Evolutionary conservation across 2,329 filamentous ascomycete species (phyloP).

Genomic region (Pyrenophora tritici-repentis): DNA sequence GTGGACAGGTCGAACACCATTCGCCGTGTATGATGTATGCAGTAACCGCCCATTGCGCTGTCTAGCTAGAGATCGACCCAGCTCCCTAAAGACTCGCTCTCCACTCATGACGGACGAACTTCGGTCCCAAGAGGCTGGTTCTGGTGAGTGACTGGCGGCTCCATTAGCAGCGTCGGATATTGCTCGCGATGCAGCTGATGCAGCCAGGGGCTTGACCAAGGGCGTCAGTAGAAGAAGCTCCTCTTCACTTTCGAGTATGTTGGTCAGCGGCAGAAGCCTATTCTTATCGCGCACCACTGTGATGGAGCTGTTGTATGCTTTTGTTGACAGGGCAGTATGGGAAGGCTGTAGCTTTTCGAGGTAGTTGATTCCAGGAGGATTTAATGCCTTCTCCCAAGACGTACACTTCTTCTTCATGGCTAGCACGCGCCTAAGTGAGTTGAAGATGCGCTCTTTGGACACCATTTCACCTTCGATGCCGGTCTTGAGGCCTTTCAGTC

Average conservation of each 20-base stretch:
- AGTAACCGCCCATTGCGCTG: slow-evolving; percentile 84
- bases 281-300: slow-evolving; percentile 91
- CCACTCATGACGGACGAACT: slow-evolving; percentile 79
- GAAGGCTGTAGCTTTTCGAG: slow-evolving; percentile 80
- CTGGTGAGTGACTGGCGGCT: slow-evolving; percentile 59
- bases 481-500: slow-evolving; percentile 84
- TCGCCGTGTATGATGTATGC: slow-evolving; percentile 93
- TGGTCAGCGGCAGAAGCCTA: slow-evolving; percentile 78
- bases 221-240: slow-evolving; percentile 89
- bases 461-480: slow-evolving; percentile 92
- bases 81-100: slow-evolving; percentile 87
- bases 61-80: slow-evolving; percentile 84
- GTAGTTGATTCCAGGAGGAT: slow-evolving; percentile 77
- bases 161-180: slow-evolving; percentile 62
- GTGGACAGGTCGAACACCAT: slow-evolving; percentile 88
- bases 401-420: slow-evolving; percentile 83
- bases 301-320: slow-evolving; percentile 89
- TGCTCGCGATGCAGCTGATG: slow-evolving; percentile 79
- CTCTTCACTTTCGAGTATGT: slow-evolving; percentile 80
- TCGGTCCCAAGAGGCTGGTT: slow-evolving; percentile 61
- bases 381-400: slow-evolving; percentile 88
- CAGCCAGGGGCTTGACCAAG: slow-evolving; percentile 87
- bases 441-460: slow-evolving; percentile 75
- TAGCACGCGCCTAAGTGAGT: slow-evolving; percentile 78
- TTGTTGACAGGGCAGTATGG: slow-evolving; percentile 79